Evolutionary conservation across 2,329 filamentous ascomycete species (phyloP), one percentile per base, ranked within the genome.

Genomic region (Rhynchosporium agropyri): DNA sequence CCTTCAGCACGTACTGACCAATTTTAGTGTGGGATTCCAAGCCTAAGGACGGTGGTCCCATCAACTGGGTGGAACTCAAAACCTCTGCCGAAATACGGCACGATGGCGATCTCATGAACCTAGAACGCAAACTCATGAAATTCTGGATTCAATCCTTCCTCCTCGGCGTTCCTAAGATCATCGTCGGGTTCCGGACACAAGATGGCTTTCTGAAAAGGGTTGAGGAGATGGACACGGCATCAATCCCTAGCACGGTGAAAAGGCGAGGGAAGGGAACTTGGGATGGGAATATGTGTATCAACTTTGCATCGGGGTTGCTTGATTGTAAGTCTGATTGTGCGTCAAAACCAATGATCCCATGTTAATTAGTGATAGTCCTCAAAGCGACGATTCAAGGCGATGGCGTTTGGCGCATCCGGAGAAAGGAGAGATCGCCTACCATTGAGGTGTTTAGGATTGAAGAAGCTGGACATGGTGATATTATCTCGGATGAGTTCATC

Each of bases 61-160:
- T 92, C 67, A 91, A 94, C 71, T 99, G 93, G 90, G 89, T 98
- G 38, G 95, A 99, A 76, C 83, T 99, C 63, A 99, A 99, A 75
- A 99, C 95, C 0, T 86, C 87, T n/a, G 88, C 85, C 46, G 87
- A 89, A 67, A 87, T 94, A 56, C 81, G 81, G 58, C 84, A 84
- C 64, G 82, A 88, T 1, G 83, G 85, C 53, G 90, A 95, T 71
- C 81, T 86, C 72, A 77, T 88, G 26, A 89, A 87, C 66, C 97
- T 94, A 74, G 91, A 97, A 76, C 85, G 90, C 55, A 98, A 98
- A 75, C 83, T 98, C 60, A 84, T 96, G 77, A 96, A 96, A 73
- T 97, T 94, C 78, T 99, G 95, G 95, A 91, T 94, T 13, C 95
- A 98, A 76, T 96, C 91, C 0, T 99, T 97, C 73, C 81, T 99